Evolutionary conservation across 352 stramenopile species (phyloP).

Genomic region (Phytophthora sansomeana): DNA sequence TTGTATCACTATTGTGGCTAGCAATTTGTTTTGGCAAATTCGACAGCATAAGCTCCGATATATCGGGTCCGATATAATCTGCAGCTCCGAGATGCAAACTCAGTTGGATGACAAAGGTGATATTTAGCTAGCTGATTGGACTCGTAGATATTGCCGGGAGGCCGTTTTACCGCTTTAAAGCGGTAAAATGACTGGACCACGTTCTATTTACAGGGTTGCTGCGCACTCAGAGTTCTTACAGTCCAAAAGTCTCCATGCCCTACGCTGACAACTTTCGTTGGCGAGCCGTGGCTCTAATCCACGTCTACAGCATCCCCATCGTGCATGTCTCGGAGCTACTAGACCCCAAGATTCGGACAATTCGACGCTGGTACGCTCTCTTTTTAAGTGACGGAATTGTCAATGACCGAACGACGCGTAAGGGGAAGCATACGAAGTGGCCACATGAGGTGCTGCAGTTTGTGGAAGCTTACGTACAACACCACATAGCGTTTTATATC

Average conservation of each 20-base stretch:
- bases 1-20: no score
- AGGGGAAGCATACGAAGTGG: not conserved
- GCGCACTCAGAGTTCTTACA: not conserved
- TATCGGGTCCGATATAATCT: no score
- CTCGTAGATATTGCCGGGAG: no score
- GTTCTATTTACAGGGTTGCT: not conserved
- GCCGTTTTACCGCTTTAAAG: not conserved
- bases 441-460: not conserved
- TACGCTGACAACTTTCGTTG: constrained; percentile 12
- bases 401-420: not conserved
- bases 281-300: not conserved
- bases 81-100: no score
- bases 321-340: constrained; percentile 1
- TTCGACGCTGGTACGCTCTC: constrained; percentile 4
- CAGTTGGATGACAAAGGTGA: no score
- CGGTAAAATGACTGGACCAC: not conserved
- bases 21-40: no score
- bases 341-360: constrained; percentile 7
- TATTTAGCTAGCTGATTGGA: no score
- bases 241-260: not conserved
- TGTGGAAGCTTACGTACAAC: not conserved
- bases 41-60: no score
- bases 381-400: constrained; percentile 1
- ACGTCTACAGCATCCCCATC: constrained; percentile 11
- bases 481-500: constrained; percentile 13